Evolutionary conservation across 352 stramenopile genomes (phyloP).

Genomic region (Globisporangium uncinulatum): DNA sequence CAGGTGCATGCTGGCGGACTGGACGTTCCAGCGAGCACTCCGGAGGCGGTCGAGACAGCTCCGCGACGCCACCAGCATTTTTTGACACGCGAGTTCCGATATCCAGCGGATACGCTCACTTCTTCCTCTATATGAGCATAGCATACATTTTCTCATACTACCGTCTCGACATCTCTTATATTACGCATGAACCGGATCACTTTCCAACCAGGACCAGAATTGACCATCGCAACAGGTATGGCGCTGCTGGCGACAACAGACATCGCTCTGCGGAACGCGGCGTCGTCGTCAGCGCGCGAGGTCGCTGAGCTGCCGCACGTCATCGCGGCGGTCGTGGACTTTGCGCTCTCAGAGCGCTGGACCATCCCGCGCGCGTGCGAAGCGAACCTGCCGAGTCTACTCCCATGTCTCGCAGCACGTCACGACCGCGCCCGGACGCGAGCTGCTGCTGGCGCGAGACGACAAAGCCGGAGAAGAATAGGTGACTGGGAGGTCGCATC

Average conservation of each 20-base stretch:
- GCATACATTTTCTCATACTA: too few species aligned
- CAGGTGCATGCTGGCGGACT: slow-evolving; percentile 33
- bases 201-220: too few species aligned
- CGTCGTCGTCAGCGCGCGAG: neutral
- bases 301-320: neutral
- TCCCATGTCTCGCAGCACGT: neutral
- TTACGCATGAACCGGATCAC: too few species aligned
- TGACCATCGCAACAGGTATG: too few species aligned
- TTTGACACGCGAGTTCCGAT: too few species aligned
- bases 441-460: too few species aligned
- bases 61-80: neutral
- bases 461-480: too few species aligned
- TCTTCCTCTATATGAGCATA: too few species aligned
- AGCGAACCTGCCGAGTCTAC: neutral
- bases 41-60: neutral
- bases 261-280: neutral
- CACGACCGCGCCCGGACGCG: neutral
- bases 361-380: slow-evolving; percentile 1
- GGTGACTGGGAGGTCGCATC: too few species aligned
- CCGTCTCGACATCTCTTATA: too few species aligned
- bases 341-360: neutral
- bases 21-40: slow-evolving; percentile 4
- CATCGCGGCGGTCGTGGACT: neutral
- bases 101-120: too few species aligned
- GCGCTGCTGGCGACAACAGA: too few species aligned